phyloP scores from a whole-genome alignment of 2,329 filamentous ascomycete species.

The Xylaria sp. region DNA sequence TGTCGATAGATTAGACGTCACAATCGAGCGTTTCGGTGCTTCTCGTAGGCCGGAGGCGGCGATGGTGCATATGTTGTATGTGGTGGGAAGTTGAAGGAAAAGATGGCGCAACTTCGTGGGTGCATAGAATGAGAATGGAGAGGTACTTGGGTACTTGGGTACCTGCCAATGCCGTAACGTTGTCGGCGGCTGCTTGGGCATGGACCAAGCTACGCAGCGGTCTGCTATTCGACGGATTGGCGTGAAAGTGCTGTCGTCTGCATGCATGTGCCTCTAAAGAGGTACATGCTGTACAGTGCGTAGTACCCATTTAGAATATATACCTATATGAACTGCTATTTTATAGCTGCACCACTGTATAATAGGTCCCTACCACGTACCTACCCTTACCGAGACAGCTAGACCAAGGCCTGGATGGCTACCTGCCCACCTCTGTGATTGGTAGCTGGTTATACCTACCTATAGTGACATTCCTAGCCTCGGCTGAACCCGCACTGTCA shows the following conservation, averaged over 20 bases:
- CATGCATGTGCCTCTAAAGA: constrained; percentile 17
- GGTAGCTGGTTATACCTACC: constrained; percentile 7
- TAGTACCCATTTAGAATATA: not conserved
- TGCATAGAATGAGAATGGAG: constrained; percentile 32
- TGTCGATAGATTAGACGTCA: constrained; percentile 8
- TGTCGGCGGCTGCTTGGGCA: constrained; percentile 47
- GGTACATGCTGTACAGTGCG: constrained; percentile 9
- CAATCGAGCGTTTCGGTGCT: constrained; percentile 17
- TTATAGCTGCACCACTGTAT: not conserved
- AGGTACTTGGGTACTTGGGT: constrained; percentile 28
- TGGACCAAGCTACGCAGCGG: constrained; percentile 48
- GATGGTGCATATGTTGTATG: constrained; percentile 27
- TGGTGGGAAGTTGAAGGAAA: constrained; percentile 33
- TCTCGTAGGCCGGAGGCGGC: constrained; percentile 13
- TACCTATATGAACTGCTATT: not conserved
- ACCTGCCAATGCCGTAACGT: constrained; percentile 10
- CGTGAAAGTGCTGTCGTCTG: constrained; percentile 14
- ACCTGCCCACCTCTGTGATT: not conserved
- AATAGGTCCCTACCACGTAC: not conserved
- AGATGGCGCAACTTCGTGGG: constrained; percentile 35
- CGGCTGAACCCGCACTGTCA: constrained; percentile 34
- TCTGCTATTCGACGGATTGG: constrained; percentile 46
- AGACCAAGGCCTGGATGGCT: not conserved
- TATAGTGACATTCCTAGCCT: constrained; percentile 2
- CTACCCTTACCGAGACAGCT: not conserved